These are phyloP conservation scores for Penstemon newberryi DNA, from an alignment of 257 asterid species.

Conservation along the genomic window DNA sequence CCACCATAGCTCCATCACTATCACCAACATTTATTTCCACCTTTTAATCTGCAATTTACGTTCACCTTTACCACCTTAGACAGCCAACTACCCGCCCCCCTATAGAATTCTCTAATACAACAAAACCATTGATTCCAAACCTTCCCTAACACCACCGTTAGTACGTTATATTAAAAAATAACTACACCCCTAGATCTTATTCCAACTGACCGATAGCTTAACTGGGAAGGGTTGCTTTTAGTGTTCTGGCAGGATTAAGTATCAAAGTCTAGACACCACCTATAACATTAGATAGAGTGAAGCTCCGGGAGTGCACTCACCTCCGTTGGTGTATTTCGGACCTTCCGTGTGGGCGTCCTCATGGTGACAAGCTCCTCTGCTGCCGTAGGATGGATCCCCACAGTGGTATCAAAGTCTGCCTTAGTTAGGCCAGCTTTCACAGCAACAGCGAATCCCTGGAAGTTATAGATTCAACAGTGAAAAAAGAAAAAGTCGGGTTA, in stretches of 20 bases:
- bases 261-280: background rate
- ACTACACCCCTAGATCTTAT: no score
- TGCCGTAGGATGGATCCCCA: slow-evolving; percentile 94
- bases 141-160: no score
- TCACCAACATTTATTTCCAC: no score
- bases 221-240: background rate
- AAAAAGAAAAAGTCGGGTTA: background rate
- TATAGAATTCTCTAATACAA: background rate
- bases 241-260: background rate
- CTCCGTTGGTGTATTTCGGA: slow-evolving; percentile 66
- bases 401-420: slow-evolving; percentile 87
- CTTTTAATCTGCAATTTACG: no score
- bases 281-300: background rate
- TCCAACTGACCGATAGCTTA: no score
- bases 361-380: slow-evolving; percentile 97
- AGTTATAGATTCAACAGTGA: background rate
- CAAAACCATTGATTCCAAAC: background rate
- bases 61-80: no score
- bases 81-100: no score
- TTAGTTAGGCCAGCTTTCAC: slow-evolving; percentile 92
- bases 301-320: slow-evolving; percentile 36
- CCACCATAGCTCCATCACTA: no score
- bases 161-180: no score
- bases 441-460: slow-evolving; percentile 93
- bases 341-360: slow-evolving; percentile 83